These are phyloP conservation scores for Aquilaria malaccensis DNA, from an alignment of 345 rosid species.

Conservation along the genomic window DNA sequence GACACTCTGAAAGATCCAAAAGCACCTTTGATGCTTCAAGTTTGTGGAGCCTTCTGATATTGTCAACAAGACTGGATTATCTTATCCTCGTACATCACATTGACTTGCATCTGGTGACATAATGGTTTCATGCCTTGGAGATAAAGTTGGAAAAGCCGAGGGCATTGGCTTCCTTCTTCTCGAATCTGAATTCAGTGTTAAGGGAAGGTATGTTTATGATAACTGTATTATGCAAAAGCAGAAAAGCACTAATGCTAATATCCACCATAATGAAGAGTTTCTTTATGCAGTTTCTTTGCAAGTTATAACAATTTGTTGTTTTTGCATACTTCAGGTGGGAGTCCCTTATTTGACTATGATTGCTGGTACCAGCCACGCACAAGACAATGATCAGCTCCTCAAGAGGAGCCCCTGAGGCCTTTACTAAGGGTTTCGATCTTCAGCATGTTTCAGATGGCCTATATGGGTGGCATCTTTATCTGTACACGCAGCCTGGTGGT, in stretches of 20 bases:
- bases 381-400: conserved; percentile 91
- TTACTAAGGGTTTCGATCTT: conserved; percentile 64
- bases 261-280: background rate
- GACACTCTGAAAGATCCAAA: conserved; percentile 57
- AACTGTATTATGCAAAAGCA: background rate
- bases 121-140: conserved; percentile 82
- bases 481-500: conserved; percentile 87
- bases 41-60: conserved; percentile 59
- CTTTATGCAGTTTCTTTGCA: too few species aligned
- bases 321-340: conserved; percentile 62
- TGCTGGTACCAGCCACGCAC: conserved; percentile 95
- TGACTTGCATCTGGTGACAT: conserved; percentile 89
- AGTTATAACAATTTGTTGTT: background rate
- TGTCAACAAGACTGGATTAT: conserved; percentile 66
- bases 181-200: conserved; percentile 77
- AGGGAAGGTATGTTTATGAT: conserved; percentile 49
- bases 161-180: conserved; percentile 94
- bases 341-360: conserved; percentile 81
- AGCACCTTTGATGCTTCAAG: conserved; percentile 78
- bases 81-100: conserved; percentile 89
- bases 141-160: conserved; percentile 74
- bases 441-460: conserved; percentile 78
- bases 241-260: background rate
- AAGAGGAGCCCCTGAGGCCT: conserved; percentile 93
- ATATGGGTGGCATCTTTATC: conserved; percentile 73